Conservation (phyloP, 2,329 filamentous ascomycete genomes). For the Trematosphaeria pertusa region DNA sequence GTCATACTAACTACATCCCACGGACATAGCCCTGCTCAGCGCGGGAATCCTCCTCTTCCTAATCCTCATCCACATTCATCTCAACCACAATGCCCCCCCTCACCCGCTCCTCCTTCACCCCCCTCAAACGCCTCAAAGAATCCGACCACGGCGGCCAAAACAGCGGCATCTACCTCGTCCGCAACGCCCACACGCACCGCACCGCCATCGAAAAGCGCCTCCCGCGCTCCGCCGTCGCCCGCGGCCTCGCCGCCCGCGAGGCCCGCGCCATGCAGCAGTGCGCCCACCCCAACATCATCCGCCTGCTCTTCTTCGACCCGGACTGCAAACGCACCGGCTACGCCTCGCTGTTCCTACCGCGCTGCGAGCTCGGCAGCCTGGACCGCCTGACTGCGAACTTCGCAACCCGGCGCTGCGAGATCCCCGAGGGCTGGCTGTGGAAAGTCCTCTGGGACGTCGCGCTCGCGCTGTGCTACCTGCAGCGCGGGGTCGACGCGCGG, state of each 20-base stretch:
- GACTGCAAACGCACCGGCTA: neutral
- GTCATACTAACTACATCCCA: too few relatives aligned
- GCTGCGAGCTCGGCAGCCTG: slow-evolving; percentile 23
- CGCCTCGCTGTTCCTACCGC: slow-evolving; percentile 18
- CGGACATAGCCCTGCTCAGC: too few relatives aligned
- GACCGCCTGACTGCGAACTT: slow-evolving; percentile 14
- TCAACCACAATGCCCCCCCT: too few relatives aligned
- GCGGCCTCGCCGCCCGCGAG: slow-evolving; percentile 12
- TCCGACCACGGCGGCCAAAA: neutral
- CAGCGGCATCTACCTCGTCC: slow-evolving; percentile 2
- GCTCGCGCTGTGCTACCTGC: slow-evolving; percentile 20
- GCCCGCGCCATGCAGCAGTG: slow-evolving; percentile 4
- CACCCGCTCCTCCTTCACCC: neutral
- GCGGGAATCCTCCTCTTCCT: too few relatives aligned
- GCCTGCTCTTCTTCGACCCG: neutral
- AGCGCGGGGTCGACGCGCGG: slow-evolving; percentile 7
- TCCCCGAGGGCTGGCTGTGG: slow-evolving; percentile 23
- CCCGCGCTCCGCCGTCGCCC: neutral
- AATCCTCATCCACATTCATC: too few relatives aligned
- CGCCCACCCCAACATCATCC: slow-evolving; percentile 9
- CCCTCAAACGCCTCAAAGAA: neutral
- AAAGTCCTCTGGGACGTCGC: slow-evolving; percentile 18
- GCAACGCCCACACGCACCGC: neutral
- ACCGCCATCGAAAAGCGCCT: slow-evolving; percentile 15
- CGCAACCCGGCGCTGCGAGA: neutral